These are phyloP conservation scores for Ceratobasidium sp. DNA, from an alignment of 1,284 basidiomycete genomes.

Conservation along the genomic window DNA sequence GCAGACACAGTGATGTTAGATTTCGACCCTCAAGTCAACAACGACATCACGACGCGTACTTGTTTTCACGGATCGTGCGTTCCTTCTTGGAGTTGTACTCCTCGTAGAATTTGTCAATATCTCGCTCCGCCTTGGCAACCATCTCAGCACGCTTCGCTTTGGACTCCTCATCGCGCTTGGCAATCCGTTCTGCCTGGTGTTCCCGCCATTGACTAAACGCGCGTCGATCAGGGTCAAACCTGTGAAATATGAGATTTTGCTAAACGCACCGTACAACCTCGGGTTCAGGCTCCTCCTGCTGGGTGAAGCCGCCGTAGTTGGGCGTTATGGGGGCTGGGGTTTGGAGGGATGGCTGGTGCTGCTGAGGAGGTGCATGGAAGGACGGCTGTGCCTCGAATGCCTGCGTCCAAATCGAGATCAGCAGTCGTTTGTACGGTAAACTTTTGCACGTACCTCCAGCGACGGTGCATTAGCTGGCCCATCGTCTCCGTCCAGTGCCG, in stretches of 20 bases:
- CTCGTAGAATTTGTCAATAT: conserved; percentile 97
- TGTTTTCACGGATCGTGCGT: conserved; percentile 93
- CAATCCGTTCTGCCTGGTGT: conserved; percentile 86
- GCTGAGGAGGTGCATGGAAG: conserved; percentile 52
- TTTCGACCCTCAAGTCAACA: background rate
- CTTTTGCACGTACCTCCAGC: conserved; percentile 52
- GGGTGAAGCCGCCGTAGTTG: conserved; percentile 51
- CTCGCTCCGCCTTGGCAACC: conserved; percentile 87
- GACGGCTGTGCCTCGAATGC: conserved; percentile 52
- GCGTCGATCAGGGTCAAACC: conserved; percentile 8
- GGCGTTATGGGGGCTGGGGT: conserved; percentile 31
- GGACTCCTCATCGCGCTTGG: conserved; percentile 80
- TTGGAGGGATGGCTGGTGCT: conserved; percentile 32
- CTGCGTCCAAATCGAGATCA: conserved; percentile 47
- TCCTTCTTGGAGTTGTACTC: conserved; percentile 94
- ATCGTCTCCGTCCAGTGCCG: conserved; percentile 78
- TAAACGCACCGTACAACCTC: conserved; percentile 81
- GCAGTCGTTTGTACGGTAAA: conserved; percentile 54
- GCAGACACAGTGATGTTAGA: background rate
- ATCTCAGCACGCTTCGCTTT: conserved; percentile 86
- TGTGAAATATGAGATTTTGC: background rate
- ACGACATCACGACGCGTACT: conserved; percentile 65
- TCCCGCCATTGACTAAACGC: conserved; percentile 83
- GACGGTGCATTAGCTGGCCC: conserved; percentile 48
- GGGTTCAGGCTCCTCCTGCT: conserved; percentile 73